Evolutionary conservation across 2,329 filamentous ascomycete species (phyloP).

Genomic region (Paecilomyces sp.): DNA sequence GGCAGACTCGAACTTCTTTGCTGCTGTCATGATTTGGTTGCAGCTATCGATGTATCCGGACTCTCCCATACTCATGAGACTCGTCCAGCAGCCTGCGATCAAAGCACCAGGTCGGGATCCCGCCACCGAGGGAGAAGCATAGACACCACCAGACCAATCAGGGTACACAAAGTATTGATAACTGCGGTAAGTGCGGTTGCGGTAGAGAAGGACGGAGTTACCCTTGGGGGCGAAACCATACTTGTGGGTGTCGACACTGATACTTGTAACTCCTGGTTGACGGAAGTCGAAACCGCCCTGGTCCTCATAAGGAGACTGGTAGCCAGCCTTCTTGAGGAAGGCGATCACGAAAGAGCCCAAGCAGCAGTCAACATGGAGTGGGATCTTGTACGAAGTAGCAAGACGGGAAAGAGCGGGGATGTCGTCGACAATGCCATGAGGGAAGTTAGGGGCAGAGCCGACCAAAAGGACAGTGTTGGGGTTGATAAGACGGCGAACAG

Average conservation of each 20-base stretch:
- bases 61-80: constrained; percentile 81
- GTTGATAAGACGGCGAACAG: constrained; percentile 80
- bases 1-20: constrained; percentile 72
- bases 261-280: constrained; percentile 87
- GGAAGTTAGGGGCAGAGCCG: constrained; percentile 93
- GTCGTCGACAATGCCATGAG: constrained; percentile 96
- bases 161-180: constrained; percentile 97
- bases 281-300: constrained; percentile 87
- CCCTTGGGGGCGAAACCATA: constrained; percentile 98
- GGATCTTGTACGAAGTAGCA: constrained; percentile 69
- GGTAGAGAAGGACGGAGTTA: constrained; percentile 89
- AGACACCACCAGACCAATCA: constrained; percentile 93
- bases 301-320: constrained; percentile 54
- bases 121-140: constrained; percentile 85
- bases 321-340: constrained; percentile 87
- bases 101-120: constrained; percentile 87
- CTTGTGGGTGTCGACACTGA: constrained; percentile 96
- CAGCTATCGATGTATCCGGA: constrained; percentile 81
- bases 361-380: constrained; percentile 95
- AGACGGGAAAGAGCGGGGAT: constrained; percentile 78
- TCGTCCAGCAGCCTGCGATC: constrained; percentile 94
- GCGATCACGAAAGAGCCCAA: constrained; percentile 92
- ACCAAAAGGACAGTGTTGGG: constrained; percentile 90
- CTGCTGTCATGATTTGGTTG: constrained; percentile 76
- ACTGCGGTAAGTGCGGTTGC: constrained; percentile 65